A percentile compares a stretch with the other conserved stretches of the same genome.
These are phyloP conservation scores for Serendipita sp. DNA, from an alignment of 768 basidiomycete genomes.

Conservation along the genomic window DNA sequence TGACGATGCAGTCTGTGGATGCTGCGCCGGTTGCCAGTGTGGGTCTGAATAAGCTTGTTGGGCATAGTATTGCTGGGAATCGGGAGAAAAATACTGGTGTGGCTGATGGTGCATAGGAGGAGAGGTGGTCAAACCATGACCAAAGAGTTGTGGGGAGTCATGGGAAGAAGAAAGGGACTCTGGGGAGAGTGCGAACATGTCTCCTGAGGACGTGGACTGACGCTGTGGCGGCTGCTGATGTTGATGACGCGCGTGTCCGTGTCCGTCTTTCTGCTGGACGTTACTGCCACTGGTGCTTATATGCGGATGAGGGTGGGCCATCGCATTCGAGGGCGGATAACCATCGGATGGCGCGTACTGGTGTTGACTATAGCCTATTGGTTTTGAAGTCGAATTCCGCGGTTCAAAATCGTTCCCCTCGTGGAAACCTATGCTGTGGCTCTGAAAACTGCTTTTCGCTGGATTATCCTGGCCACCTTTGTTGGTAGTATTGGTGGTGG, in stretches of 20 bases:
- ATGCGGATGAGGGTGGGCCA: neutral
- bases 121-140: neutral
- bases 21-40: neutral
- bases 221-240: neutral
- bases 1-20: neutral
- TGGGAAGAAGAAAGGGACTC: neutral
- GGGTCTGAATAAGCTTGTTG: neutral
- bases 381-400: neutral
- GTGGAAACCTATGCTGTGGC: neutral
- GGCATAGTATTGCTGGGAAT: neutral
- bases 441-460: neutral
- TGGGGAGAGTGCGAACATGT: neutral
- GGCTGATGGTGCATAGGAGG: neutral
- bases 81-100: neutral
- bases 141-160: neutral
- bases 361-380: neutral
- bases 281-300: neutral
- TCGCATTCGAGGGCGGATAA: neutral
- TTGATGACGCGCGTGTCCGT: neutral
- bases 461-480: too few relatives aligned
- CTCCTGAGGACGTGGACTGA: neutral
- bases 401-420: neutral
- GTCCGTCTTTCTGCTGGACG: neutral
- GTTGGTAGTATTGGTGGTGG: too few relatives aligned
- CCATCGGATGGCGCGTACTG: neutral